phyloP scores from a whole-genome alignment of 2,329 filamentous ascomycete genomes.

The Fusarium tuaranense region DNA sequence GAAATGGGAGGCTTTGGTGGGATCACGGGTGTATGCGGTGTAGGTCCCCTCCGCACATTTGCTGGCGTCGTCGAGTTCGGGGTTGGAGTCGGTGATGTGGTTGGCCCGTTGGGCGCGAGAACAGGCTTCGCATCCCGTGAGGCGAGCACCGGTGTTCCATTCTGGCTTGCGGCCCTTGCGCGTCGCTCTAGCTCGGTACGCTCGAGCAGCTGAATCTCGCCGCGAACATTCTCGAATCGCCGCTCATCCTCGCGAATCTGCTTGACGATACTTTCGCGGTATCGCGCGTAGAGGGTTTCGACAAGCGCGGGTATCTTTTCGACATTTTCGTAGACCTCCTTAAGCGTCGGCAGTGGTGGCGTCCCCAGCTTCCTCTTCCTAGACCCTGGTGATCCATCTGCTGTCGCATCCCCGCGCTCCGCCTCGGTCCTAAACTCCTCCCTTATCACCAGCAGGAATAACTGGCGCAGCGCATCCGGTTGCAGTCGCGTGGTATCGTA shows the following conservation, averaged over 20 bases:
- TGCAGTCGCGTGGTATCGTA: constrained; percentile 82
- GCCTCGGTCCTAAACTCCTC: constrained; percentile 74
- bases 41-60: constrained; percentile 44
- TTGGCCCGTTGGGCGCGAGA: constrained; percentile 39
- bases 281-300: constrained; percentile 79
- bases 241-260: constrained; percentile 82
- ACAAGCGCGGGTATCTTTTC: constrained; percentile 78
- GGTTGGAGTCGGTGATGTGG: constrained; percentile 38
- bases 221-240: constrained; percentile 70
- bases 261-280: constrained; percentile 75
- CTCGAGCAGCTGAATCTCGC: constrained; percentile 77
- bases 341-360: constrained; percentile 71
- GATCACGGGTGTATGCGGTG: constrained; percentile 49
- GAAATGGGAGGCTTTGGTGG: constrained; percentile 49
- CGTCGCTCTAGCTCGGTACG: constrained; percentile 55
- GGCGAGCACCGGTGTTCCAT: constrained; percentile 47
- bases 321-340: constrained; percentile 74
- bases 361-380: constrained; percentile 81
- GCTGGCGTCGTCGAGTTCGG: constrained; percentile 32
- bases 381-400: constrained; percentile 65
- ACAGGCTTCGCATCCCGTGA: constrained; percentile 49
- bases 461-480: constrained; percentile 80
- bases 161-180: constrained; percentile 52
- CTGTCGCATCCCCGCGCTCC: constrained; percentile 50
- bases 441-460: constrained; percentile 81